These are phyloP conservation scores for Aspergillus thermomutatus DNA, from an alignment of 2,329 filamentous ascomycete genomes.

Conservation along the genomic window DNA sequence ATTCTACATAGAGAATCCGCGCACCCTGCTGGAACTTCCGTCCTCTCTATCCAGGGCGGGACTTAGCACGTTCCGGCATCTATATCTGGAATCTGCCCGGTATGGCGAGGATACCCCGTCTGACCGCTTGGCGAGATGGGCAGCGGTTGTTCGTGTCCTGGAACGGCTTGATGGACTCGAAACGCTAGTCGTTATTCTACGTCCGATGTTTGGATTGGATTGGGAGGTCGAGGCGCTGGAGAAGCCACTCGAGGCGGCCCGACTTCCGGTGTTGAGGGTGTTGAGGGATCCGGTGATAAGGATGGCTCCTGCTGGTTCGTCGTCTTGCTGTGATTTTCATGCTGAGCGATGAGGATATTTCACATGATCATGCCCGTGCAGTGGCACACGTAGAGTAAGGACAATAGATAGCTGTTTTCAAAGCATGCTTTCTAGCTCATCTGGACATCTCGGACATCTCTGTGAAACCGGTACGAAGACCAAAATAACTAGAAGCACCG, in stretches of 20 bases:
- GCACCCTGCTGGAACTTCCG: constrained; percentile 2
- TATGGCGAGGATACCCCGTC: neutral
- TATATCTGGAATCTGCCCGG: neutral
- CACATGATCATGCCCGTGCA: too few relatives aligned
- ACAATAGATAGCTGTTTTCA: too few relatives aligned
- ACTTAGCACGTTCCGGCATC: neutral
- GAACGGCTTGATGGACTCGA: neutral
- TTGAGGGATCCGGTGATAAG: neutral
- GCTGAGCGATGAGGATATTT: neutral
- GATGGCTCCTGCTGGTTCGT: neutral
- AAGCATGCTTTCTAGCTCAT: too few relatives aligned
- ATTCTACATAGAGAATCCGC: constrained; percentile 6
- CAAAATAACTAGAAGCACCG: too few relatives aligned
- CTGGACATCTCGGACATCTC: too few relatives aligned
- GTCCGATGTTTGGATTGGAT: neutral
- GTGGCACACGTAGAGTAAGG: too few relatives aligned
- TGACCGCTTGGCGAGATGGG: neutral
- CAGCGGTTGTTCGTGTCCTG: neutral
- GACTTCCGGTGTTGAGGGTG: neutral
- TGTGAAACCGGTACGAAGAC: too few relatives aligned
- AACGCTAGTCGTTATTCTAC: neutral
- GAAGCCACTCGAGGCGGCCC: neutral
- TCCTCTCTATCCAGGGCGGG: neutral
- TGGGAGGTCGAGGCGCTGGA: neutral
- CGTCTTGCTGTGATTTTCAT: neutral